phyloP scores from a whole-genome alignment of 306 rosid species.

The Oemleria cerasiformis region DNA sequence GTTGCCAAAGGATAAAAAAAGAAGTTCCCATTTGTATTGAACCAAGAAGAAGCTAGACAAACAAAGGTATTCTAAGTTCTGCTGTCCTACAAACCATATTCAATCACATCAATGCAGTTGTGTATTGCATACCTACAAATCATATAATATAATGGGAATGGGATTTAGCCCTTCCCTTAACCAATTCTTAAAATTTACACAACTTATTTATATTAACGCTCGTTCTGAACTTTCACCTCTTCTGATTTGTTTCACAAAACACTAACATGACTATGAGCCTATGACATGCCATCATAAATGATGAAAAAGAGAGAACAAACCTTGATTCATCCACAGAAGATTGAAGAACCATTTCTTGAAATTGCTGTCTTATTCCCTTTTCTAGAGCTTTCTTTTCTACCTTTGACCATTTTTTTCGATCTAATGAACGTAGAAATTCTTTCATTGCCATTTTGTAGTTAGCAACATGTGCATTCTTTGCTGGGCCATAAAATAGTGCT shows the following conservation, averaged over 20 bases:
- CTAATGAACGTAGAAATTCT: constrained; percentile 55
- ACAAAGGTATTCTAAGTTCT: not conserved
- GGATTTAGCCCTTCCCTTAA: not conserved
- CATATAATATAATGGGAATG: not conserved
- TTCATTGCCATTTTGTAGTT: constrained; percentile 61
- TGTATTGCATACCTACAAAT: too few species aligned
- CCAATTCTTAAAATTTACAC: not conserved
- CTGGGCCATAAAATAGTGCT: constrained; percentile 67
- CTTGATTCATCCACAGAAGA: constrained; percentile 51
- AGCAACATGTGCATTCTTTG: constrained; percentile 64
- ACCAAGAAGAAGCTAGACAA: not conserved
- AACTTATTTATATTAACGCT: not conserved
- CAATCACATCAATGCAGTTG: not conserved
- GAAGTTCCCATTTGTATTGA: not conserved
- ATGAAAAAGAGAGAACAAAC: constrained; percentile 34
- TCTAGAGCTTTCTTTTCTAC: constrained; percentile 59
- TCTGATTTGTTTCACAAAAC: not conserved
- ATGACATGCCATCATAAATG: constrained; percentile 9
- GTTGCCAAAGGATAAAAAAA: not conserved
- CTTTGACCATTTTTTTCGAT: constrained; percentile 69
- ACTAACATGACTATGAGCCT: not conserved
- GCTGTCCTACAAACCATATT: not conserved
- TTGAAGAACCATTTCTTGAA: constrained; percentile 70
- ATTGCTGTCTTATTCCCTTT: constrained; percentile 85
- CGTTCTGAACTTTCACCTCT: not conserved